Base-by-base conservation (phyloP, 176 grass and related monocot genomes). In the Avena atlantica region DNA sequence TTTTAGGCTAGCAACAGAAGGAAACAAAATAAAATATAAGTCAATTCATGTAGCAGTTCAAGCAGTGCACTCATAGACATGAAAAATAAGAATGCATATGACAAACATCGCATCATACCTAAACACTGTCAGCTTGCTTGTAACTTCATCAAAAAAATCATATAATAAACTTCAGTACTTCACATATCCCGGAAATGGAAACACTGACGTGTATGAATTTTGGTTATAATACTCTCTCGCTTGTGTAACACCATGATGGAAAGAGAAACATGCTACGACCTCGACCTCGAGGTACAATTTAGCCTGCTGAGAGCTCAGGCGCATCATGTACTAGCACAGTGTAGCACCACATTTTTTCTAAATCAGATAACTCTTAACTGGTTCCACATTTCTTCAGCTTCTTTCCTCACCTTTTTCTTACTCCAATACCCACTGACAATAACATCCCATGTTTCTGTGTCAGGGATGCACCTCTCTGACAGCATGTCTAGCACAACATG, bases 401-500 rank as follows among this genome's bases (percentile, higher is more conserved):
- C 84, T 76, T 96, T 82, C 62, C 78, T 62, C 45, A 88, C 79
- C 70, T 84, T 90, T 71, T 88, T 94, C 85, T 83, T 87, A 79
- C 84, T 83, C 85, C 92, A 96, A 79, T 90, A 96, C 36, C 83
- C 88, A 90, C 85, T 51, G 6, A 98, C 52, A 65, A 98, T 80
- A 73, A 12, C 34, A 83, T 89, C 68, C 94, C 93, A 96, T 62
- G 90, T 92, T 45, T 94, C 83, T 69, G 57, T 92, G 80, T 89
- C 87, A 78, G 94, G 97, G 59, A 90, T 77, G 75, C 97, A 98
- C 78, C 83, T 89, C 74, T 96, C 94, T 59, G 84, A 40, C 69
- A 98, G 66, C 97, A 98, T 98, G 86, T 96, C 90, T 80, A 72
- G 73, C 76, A 94, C 83, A 77, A 98, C 78, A 61, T 19, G 70